Base-by-base conservation (phyloP, 495 filamentous ascomycete genomes). In the Daldinia bambusicola region DNA sequence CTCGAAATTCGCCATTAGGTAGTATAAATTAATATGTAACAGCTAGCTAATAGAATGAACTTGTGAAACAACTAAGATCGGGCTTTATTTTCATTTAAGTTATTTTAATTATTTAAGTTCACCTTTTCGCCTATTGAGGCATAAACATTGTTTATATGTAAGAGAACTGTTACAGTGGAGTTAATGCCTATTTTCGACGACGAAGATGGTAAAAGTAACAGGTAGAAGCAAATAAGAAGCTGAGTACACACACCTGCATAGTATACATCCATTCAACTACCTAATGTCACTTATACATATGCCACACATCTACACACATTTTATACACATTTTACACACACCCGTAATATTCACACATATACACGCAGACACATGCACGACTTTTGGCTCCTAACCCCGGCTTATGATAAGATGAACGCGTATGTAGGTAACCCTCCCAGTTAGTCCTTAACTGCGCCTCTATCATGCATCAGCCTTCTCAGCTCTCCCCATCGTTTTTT, bases 401-500 rank as follows among this genome's bases (percentile, higher is more conserved):
- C 38, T 65, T 55, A 48, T 63, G 63, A 58, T 58, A 67, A 63
- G 58, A 63, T 59, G 63, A 63, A 61, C 56, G 68, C 62, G 59
- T 61, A 62, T 45, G 36, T 66, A 30, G 43, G 50, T 45, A 45
- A 60, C 34, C 36, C 59, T 50, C 57, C 53, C 50, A 52, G 48
- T 38, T 59, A 30, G 16, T 64, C 48, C 36, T 48, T 41, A 37
- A 43, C 40, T 45, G 18, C 64, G 70, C 64, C 64, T 30, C 63
- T 68, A 59, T 52, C 55, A 72, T 72, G 63, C 63, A 72, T 50
- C 63, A 67, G 63, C 69, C 64, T 59, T 26, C 50, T 72, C 43
- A 50, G 57, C 34, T 56, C 34, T 36, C 9, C 34, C 34, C 34
- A 36, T 36, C 34, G 34, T 2, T 10, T 10, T 36, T 10, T 26